Percentiles rank a stretch among this genome's conserved stretches.
Evolutionary conservation across 1,139 yeast species (phyloP).

Genomic region (Blastobotrys persicus): DNA sequence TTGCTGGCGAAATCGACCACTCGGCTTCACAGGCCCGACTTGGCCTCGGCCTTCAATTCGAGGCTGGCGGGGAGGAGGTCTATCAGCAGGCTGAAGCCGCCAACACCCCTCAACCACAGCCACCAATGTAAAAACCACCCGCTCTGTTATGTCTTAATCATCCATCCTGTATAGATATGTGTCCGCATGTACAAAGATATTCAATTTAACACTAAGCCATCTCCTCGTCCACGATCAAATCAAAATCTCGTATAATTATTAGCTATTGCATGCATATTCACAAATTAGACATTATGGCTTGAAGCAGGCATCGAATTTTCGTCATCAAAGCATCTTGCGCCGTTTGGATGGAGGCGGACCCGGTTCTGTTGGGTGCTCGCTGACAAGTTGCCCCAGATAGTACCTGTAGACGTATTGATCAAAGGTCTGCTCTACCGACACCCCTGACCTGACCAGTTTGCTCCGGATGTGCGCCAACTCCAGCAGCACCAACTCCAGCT

Average conservation of each 20-base stretch:
- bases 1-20: constrained; percentile 95
- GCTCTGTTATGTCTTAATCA: constrained; percentile 1
- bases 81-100: constrained; percentile 37
- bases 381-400: background rate
- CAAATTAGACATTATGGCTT: too few relatives aligned
- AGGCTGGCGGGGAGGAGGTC: constrained; percentile 91
- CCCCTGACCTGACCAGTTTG: background rate
- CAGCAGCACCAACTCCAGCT: background rate
- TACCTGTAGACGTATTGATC: constrained; percentile 3
- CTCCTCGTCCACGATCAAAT: constrained; percentile 1
- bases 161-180: background rate
- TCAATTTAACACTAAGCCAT: background rate
- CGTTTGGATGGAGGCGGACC: too few relatives aligned
- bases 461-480: background rate
- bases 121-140: constrained; percentile 31
- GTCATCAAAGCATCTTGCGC: too few relatives aligned
- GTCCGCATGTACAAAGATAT: background rate
- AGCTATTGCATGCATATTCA: too few relatives aligned
- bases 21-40: constrained; percentile 75
- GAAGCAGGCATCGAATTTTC: too few relatives aligned
- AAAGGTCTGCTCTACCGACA: background rate
- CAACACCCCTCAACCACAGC: constrained; percentile 31
- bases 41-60: constrained; percentile 94
- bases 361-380: too few relatives aligned
- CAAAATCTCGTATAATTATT: too few relatives aligned